Conservation (phyloP, 1,284 basidiomycete genomes). For the Anthracocystis walkeri region DNA sequence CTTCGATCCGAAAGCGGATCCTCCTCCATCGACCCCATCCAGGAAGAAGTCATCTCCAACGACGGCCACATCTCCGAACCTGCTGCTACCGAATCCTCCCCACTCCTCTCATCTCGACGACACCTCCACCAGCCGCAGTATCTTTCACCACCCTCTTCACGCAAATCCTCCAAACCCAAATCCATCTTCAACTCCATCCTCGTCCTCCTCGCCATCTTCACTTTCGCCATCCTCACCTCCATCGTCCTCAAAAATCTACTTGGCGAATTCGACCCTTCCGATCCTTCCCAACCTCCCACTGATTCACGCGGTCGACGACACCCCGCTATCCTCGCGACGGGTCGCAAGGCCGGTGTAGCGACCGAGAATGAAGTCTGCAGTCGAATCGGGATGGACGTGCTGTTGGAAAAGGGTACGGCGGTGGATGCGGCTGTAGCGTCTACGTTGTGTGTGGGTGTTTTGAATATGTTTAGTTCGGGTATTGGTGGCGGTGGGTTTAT, state of each 20-base stretch:
- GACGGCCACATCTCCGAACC: conserved; percentile 26
- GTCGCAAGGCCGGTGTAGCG: conserved; percentile 53
- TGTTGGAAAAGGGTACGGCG: conserved; percentile 83
- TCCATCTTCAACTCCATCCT: conserved; percentile 36
- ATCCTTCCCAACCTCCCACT: not conserved
- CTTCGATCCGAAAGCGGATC: conserved; percentile 25
- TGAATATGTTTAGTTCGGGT: conserved; percentile 70
- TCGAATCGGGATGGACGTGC: conserved; percentile 57
- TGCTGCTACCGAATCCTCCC: conserved; percentile 18
- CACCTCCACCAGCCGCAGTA: not conserved
- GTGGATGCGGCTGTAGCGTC: conserved; percentile 84
- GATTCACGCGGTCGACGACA: conserved; percentile 38
- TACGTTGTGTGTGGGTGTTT: conserved; percentile 70
- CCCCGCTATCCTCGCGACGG: conserved; percentile 46
- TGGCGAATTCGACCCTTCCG: conserved; percentile 24
- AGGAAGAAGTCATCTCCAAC: conserved; percentile 34
- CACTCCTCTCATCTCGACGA: conserved; percentile 19
- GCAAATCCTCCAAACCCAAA: conserved; percentile 11
- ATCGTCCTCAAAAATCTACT: conserved; percentile 46
- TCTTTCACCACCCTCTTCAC: not conserved
- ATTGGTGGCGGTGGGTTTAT: conserved; percentile 70
- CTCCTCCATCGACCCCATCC: conserved; percentile 34
- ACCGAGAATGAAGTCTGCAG: conserved; percentile 55
- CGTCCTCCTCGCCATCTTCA: conserved; percentile 45
- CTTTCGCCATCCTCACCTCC: conserved; percentile 32